phyloP scores from a whole-genome alignment of 805 yeast genomes.

The Yamadazyma nakazawae region DNA sequence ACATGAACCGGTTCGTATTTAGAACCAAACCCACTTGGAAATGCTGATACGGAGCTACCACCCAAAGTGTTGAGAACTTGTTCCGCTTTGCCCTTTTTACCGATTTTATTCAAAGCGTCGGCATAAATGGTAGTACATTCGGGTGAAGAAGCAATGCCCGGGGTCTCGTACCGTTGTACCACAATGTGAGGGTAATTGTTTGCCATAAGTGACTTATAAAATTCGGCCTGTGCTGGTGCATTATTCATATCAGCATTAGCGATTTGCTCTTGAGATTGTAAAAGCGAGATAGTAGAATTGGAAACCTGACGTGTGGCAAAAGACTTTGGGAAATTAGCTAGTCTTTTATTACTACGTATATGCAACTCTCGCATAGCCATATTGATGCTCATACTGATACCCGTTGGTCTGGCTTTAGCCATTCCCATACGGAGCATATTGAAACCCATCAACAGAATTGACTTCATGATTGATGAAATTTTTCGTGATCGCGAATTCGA shows the following conservation, averaged over 20 bases:
- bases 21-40: conserved; percentile 50
- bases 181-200: conserved; percentile 94
- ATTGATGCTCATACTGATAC: background rate
- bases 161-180: conserved; percentile 89
- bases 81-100: conserved; percentile 76
- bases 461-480: background rate
- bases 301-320: conserved; percentile 5
- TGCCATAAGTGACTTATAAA: conserved; percentile 69
- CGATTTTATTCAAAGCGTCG: conserved; percentile 76
- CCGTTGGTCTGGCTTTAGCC: background rate
- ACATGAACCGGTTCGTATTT: conserved; percentile 88
- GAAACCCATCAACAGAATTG: background rate
- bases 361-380: background rate
- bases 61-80: conserved; percentile 35
- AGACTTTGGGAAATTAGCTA: background rate
- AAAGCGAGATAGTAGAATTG: conserved; percentile 17
- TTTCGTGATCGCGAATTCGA: background rate
- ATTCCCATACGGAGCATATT: background rate
- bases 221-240: conserved; percentile 74
- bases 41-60: conserved; percentile 6
- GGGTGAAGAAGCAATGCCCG: conserved; percentile 81
- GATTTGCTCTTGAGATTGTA: conserved; percentile 62
- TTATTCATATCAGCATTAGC: conserved; percentile 76
- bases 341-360: background rate
- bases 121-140: conserved; percentile 78